Percentiles rank a stretch among this genome's conserved stretches.
These are phyloP conservation scores for Penicillium nucicola DNA, from an alignment of 495 filamentous ascomycete genomes.

Conservation along the genomic window DNA sequence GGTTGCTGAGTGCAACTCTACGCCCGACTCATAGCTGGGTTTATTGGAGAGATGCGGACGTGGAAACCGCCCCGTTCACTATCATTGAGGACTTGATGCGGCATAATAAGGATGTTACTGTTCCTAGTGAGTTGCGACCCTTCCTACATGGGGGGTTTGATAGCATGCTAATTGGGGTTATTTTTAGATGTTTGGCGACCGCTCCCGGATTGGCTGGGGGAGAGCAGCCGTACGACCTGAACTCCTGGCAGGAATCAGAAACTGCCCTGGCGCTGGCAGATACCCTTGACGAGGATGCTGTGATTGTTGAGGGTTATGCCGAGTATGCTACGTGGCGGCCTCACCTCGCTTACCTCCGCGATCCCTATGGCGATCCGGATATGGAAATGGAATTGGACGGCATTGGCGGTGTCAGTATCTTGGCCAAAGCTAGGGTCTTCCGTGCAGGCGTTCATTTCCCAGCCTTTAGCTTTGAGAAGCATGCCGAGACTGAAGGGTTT, in stretches of 20 bases:
- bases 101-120: slow-evolving; percentile 98
- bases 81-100: slow-evolving; percentile 98
- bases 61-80: slow-evolving; percentile 92
- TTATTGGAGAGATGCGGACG: slow-evolving; percentile 98
- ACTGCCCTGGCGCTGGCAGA: slow-evolving; percentile 92
- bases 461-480: slow-evolving; percentile 97
- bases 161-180: slow-evolving; percentile 1
- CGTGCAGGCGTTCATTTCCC: slow-evolving; percentile 95
- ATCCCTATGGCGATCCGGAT: slow-evolving; percentile 96
- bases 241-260: slow-evolving; percentile 99
- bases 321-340: slow-evolving; percentile 99
- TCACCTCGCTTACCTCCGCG: slow-evolving; percentile 93
- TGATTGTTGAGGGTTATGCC: slow-evolving; percentile 98
- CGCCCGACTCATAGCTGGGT: slow-evolving; percentile 98
- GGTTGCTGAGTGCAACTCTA: slow-evolving; percentile 90
- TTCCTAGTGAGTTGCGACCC: slow-evolving; percentile 95
- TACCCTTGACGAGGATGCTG: slow-evolving; percentile 94
- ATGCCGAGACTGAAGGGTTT: slow-evolving; percentile 98
- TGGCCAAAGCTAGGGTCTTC: slow-evolving; percentile 95
- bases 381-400: slow-evolving; percentile 99
- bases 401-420: slow-evolving; percentile 94
- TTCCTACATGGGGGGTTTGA: too few relatives aligned
- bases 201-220: slow-evolving; percentile 98
- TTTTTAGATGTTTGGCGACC: slow-evolving; percentile 92
- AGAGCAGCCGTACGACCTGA: slow-evolving; percentile 98